Evolutionary conservation across 2,329 filamentous ascomycete genomes (phyloP).

Genomic region (Aspergillus quadrilineatus): DNA sequence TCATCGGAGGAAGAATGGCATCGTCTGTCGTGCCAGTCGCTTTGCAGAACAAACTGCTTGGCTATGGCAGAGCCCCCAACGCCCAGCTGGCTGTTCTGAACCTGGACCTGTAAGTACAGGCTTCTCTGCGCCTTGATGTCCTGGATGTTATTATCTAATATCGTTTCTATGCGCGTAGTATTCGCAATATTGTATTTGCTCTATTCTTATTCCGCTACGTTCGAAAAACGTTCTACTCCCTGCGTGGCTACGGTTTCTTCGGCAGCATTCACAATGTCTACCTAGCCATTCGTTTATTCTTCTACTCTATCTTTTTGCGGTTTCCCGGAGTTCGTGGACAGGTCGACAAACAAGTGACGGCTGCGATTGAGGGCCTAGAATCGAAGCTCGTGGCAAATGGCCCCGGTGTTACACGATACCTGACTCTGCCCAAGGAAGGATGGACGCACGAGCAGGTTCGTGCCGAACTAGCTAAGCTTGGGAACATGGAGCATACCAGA

Average conservation of each 20-base stretch:
- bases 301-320: conserved; percentile 82
- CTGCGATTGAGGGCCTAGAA: conserved; percentile 77
- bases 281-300: conserved; percentile 65
- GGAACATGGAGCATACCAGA: conserved; percentile 84
- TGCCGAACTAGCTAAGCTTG: conserved; percentile 74
- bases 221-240: conserved; percentile 75
- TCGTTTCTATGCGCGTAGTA: conserved; percentile 44
- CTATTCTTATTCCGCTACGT: conserved; percentile 83
- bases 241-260: conserved; percentile 83
- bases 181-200: conserved; percentile 85
- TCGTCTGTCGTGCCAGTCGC: conserved; percentile 44
- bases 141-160: background rate
- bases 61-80: conserved; percentile 34
- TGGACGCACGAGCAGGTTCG: conserved; percentile 76
- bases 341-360: conserved; percentile 79
- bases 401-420: conserved; percentile 69
- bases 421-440: conserved; percentile 77
- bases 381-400: conserved; percentile 75
- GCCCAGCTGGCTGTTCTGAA: conserved; percentile 38
- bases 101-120: conserved; percentile 44
- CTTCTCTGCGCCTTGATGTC: background rate
- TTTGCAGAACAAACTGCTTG: conserved; percentile 46
- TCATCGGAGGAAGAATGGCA: conserved; percentile 32
- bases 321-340: conserved; percentile 82
- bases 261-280: conserved; percentile 77